Evolutionary conservation across 495 filamentous ascomycete genomes (phyloP), one percentile per base, ranked within the genome.

Genomic region (Aspergillus sclerotiicarbonarius): DNA sequence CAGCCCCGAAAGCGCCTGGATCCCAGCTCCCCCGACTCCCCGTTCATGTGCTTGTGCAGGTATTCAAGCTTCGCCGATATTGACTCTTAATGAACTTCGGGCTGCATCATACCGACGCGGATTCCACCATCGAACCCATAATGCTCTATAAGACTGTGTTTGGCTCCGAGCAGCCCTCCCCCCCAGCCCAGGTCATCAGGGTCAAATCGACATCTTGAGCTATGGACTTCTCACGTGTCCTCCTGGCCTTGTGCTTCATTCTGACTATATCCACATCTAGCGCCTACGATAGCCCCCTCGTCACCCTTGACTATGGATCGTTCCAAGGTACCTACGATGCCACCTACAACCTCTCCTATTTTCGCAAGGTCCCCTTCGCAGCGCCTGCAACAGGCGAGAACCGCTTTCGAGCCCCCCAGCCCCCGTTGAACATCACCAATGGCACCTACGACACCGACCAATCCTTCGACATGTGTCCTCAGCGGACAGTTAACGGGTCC

Each of bases 281-380:
- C 18, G 66, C 64, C 41, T 66, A 65, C 21, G 63, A 66, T 25
- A 49, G 69, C 12, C 70, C 71, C 33, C 56, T 69, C 39, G 58
- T 72, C 29, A 53, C 59, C 8, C 72, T 86, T 3, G 74, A 81
- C 65, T 85, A 87, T 63, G 82, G 80, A 33, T 75, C 67, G n/a
- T 85, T 87, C 57, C 68, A 77, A 58, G 84, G 85, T 41, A 77
- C 80, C 47, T 83, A 85, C 62, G 76, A 76, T 41, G 51, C 64
- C 1, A 59, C 60, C 5, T 81, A 80, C 62, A 84, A 83, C 64
- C 69, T 84, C 51, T 72, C 73, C 32, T 80, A 80, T 66, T 84
- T 77, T 56, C 75, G 73, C 53, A 84, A 80, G 50, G 84, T 86
- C 43, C 84, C 83, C 37, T 86, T 80, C 61, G 83, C 81, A 20